Evolutionary conservation across 2,329 filamentous ascomycete genomes (phyloP), one percentile per base, ranked within the genome.

Genomic region (Aureobasidium sp.): DNA sequence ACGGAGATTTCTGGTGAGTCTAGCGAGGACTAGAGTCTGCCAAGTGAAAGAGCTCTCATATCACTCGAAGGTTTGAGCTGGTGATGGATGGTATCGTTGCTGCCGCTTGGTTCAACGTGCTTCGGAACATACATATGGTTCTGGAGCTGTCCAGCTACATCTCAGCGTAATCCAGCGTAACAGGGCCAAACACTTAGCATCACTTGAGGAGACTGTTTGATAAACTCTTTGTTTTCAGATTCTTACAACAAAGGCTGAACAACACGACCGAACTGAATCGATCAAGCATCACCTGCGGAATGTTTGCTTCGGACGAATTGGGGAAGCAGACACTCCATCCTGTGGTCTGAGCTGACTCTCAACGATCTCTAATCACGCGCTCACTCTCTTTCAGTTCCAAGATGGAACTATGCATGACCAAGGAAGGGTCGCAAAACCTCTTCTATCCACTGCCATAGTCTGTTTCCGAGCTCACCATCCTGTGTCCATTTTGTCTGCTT

Each of bases 391-490:
- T 2, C 34, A 37, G 34, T 15, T 37, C 4, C 34, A 2, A 41
- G 7, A 5, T 9, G 4, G 9, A 26, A 12, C 4, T 26, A 20
- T 44, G 20, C 12, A 24, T n/a, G 20, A 8, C 8, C 10, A 1
- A 24, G 20, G 9, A 24, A 24, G 3, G 41, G 20, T 15, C 5
- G 20, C 43, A 27, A 15, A 7, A 12, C 43, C 5, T 32, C 64
- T 47, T 69, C 65, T 20, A 69, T 71, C 69, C 69, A 71, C 17
- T 68, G 50, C 70, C 69, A 71, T 56, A 71, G 50, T 53, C 63
- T 62, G 51, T 68, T 66, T 17, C 63, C 65, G 41, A 67, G 34
- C 9, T 29, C 50, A 64, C 56, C 39, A 65, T 66, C 39, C 64
- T 65, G 24, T 26, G 61, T 39, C 55, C 48, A 53, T 63, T 43